A percentile compares a stretch with the other conserved stretches of the same genome.
phyloP scores from a whole-genome alignment of 2,329 filamentous ascomycete genomes.

The Trichoderma sp. region DNA sequence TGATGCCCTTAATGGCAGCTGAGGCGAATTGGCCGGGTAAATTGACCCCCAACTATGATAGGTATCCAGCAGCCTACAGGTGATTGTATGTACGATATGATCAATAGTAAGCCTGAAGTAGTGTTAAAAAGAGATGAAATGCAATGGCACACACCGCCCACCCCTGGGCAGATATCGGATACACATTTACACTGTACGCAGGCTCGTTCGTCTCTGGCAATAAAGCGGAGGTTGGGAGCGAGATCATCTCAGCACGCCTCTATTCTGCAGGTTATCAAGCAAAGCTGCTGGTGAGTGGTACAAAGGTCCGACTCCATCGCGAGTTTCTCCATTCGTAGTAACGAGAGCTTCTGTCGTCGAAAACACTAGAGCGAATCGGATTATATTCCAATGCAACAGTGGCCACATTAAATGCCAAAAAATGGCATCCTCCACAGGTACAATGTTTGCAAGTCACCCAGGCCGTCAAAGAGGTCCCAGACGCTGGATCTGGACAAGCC shows the following conservation, averaged over 20 bases:
- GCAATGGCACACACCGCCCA: background rate
- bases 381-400: slow-evolving; percentile 7
- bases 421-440: slow-evolving; percentile 15
- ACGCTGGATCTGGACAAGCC: slow-evolving; percentile 9
- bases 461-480: background rate
- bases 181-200: background rate
- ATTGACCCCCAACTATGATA: background rate
- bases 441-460: slow-evolving; percentile 15
- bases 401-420: slow-evolving; percentile 6
- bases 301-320: background rate
- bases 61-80: background rate
- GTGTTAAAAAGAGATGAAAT: background rate
- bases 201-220: background rate
- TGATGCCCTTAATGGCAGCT: background rate
- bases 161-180: background rate
- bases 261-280: background rate
- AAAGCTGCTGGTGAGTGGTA: background rate
- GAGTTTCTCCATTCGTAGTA: background rate
- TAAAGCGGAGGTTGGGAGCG: background rate
- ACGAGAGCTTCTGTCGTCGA: background rate
- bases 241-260: background rate
- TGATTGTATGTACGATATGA: background rate
- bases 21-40: background rate
- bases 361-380: slow-evolving; percentile 11
- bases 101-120: background rate